Evolutionary conservation across 2,329 filamentous ascomycete species (phyloP).

Genomic region (Alternaria infectoria): DNA sequence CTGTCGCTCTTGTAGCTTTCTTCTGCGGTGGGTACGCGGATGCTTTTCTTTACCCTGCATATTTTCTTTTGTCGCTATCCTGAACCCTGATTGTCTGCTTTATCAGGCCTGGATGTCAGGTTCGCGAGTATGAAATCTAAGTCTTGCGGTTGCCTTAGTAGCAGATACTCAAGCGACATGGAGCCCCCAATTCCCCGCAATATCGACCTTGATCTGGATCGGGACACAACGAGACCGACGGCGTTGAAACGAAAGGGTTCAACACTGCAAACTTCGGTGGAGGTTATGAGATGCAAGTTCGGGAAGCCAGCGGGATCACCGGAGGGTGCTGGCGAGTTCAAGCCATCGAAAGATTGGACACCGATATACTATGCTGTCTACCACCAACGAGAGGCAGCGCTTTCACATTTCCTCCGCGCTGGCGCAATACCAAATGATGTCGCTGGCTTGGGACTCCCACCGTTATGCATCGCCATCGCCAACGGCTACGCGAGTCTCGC

Average conservation of each 20-base stretch:
- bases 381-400: conserved; percentile 40
- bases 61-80: neutral
- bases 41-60: conserved; percentile 4
- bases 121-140: conserved; percentile 17
- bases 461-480: conserved; percentile 37
- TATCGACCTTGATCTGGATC: conserved; percentile 20
- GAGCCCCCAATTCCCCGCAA: conserved; percentile 24
- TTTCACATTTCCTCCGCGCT: conserved; percentile 36
- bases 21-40: neutral
- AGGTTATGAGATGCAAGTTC: conserved; percentile 40
- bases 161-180: conserved; percentile 15
- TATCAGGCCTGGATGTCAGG: conserved; percentile 6
- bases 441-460: conserved; percentile 27
- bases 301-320: conserved; percentile 24
- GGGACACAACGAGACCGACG: conserved; percentile 6
- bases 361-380: conserved; percentile 41
- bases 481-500: conserved; percentile 33
- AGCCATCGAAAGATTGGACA: conserved; percentile 38
- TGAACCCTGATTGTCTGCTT: neutral
- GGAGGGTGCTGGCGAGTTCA: conserved; percentile 10
- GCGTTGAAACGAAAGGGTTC: conserved; percentile 27
- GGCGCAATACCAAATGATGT: conserved; percentile 37
- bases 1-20: neutral
- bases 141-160: conserved; percentile 26
- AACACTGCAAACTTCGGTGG: conserved; percentile 39